Conservation (phyloP, 2,329 filamentous ascomycete genomes). For the Xylariaceae sp. region DNA sequence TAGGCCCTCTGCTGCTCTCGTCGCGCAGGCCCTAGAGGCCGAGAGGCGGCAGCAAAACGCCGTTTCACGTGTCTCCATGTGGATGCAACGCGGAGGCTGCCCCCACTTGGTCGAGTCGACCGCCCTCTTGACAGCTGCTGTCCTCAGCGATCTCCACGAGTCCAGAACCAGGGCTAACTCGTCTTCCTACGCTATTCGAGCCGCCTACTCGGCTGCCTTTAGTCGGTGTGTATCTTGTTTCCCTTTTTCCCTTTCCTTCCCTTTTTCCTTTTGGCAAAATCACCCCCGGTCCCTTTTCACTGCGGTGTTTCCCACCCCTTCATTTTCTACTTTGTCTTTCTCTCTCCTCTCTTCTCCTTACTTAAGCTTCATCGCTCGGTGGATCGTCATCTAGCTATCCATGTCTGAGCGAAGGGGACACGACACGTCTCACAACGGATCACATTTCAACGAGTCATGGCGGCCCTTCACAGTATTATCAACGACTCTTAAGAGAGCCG, state of each 20-base stretch:
- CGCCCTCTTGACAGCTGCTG: slow-evolving; percentile 63
- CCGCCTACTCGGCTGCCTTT: slow-evolving; percentile 70
- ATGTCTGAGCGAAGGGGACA: not conserved
- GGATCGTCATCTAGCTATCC: not conserved
- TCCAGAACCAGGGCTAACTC: slow-evolving; percentile 31
- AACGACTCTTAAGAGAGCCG: slow-evolving; percentile 1
- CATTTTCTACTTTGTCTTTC: not conserved
- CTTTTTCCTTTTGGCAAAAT: not conserved
- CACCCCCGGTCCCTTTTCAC: no score
- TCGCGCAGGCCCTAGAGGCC: slow-evolving; percentile 10
- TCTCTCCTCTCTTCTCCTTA: not conserved
- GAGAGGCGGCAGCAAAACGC: slow-evolving; percentile 39
- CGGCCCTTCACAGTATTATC: not conserved
- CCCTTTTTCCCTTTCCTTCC: slow-evolving; percentile 16
- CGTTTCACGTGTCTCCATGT: slow-evolving; percentile 57
- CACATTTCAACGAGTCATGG: not conserved
- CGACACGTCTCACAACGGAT: slow-evolving; percentile 1
- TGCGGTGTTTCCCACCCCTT: no score
- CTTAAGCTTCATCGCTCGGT: not conserved
- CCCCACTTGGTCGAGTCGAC: slow-evolving; percentile 78
- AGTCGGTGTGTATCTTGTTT: slow-evolving; percentile 50
- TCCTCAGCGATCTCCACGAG: slow-evolving; percentile 55
- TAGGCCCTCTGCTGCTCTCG: not conserved
- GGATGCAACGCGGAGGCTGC: slow-evolving; percentile 68
- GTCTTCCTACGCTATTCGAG: slow-evolving; percentile 56